phyloP scores from a whole-genome alignment of 306 rosid species.

The Malus domestica region ASM211411v1 NC_041790.1:35730501-35731000 shows the following conservation, averaged over 20 bases:
- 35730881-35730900: too few relatives aligned
- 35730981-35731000: too few relatives aligned
- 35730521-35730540: slow-evolving; percentile 23
- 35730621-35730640: background rate
- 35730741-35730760: slow-evolving; percentile 15
- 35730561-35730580: slow-evolving; percentile 33
- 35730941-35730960: too few relatives aligned
- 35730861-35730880: too few relatives aligned
- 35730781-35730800: background rate
- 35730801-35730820: background rate
- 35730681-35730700: slow-evolving; percentile 44
- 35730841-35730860: too few relatives aligned
- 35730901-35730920: too few relatives aligned
- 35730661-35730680: slow-evolving; percentile 34
- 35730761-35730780: background rate
- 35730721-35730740: slow-evolving; percentile 29
- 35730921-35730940: too few relatives aligned
- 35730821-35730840: background rate
- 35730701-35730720: slow-evolving; percentile 30
- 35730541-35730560: slow-evolving; percentile 26
- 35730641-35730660: background rate
- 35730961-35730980: too few relatives aligned
- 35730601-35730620: slow-evolving; percentile 7
- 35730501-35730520: slow-evolving; percentile 29
- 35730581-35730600: slow-evolving; percentile 28